A percentile compares a stretch with the other conserved stretches of the same genome.
These are phyloP conservation scores for Aureobasidium sp. DNA, from an alignment of 2,329 filamentous ascomycete genomes.

Conservation along the genomic window DNA sequence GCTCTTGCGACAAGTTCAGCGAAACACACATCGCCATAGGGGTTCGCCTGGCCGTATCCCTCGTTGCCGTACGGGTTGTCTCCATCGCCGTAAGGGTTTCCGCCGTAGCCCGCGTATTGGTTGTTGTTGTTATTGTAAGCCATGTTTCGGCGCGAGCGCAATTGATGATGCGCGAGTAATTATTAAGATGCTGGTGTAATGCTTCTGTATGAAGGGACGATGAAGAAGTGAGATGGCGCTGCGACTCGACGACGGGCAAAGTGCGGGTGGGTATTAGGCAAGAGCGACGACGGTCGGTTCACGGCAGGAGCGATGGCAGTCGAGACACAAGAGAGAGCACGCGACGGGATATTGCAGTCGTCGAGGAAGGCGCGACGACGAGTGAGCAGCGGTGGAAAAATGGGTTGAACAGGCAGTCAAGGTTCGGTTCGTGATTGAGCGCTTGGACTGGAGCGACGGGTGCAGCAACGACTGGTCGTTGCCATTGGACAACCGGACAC, in stretches of 20 bases:
- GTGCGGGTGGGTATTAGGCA: not conserved
- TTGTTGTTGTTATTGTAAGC: constrained; percentile 38
- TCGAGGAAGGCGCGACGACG: constrained; percentile 11
- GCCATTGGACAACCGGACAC: constrained; percentile 6
- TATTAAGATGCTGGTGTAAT: constrained; percentile 10
- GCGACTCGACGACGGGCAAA: not conserved
- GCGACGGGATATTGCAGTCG: not conserved
- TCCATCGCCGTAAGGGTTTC: constrained; percentile 54
- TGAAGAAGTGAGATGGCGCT: constrained; percentile 5
- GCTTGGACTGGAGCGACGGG: not conserved
- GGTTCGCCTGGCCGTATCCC: constrained; percentile 25
- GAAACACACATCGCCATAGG: constrained; percentile 21
- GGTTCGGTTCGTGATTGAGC: constrained; percentile 10
- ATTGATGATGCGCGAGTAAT: constrained; percentile 12
- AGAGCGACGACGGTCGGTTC: constrained; percentile 7
- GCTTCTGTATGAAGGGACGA: not conserved
- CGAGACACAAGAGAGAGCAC: constrained; percentile 8
- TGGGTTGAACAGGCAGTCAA: constrained; percentile 5
- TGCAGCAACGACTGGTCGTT: constrained; percentile 1
- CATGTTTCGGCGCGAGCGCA: constrained; percentile 35
- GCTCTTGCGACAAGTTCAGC: not conserved
- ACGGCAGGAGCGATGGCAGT: constrained; percentile 7
- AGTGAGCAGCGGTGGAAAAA: constrained; percentile 2
- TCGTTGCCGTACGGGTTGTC: constrained; percentile 50
- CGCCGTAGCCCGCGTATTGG: constrained; percentile 50